Evolutionary conservation across 768 basidiomycete genomes (phyloP).

Genomic region (Suillus plorans): DNA sequence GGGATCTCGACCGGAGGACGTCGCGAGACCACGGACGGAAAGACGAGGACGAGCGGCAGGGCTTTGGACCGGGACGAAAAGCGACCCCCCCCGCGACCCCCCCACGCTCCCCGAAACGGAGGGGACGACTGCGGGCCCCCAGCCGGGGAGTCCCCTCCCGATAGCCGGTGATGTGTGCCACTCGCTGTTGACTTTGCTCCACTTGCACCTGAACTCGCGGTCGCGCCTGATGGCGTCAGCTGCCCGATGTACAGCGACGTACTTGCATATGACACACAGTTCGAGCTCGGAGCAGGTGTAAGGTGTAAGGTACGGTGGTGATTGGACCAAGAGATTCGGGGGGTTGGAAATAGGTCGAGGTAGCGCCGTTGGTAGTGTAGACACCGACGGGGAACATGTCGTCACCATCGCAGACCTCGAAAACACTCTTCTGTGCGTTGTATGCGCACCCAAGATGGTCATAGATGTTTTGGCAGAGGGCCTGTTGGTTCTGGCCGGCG

Average conservation of each 20-base stretch:
- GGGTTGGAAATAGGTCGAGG: slow-evolving; percentile 46
- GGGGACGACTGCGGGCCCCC: too few species aligned
- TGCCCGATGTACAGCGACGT: slow-evolving; percentile 33
- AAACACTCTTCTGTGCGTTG: slow-evolving; percentile 63
- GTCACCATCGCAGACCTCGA: slow-evolving; percentile 66
- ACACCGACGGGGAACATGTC: slow-evolving; percentile 59
- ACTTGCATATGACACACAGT: slow-evolving; percentile 40
- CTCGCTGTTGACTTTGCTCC: neutral
- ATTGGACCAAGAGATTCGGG: slow-evolving; percentile 46
- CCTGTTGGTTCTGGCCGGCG: slow-evolving; percentile 42
- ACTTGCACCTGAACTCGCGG: neutral
- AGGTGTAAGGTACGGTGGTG: slow-evolving; percentile 42
- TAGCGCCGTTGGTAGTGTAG: slow-evolving; percentile 41
- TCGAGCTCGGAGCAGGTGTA: slow-evolving; percentile 41
- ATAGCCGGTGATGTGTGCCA: slow-evolving; percentile 12
- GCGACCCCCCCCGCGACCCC: too few species aligned
- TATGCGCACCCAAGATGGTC: slow-evolving; percentile 75
- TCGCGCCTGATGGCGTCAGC: slow-evolving; percentile 14
- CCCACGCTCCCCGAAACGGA: too few species aligned
- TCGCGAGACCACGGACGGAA: too few species aligned
- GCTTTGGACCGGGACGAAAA: too few species aligned
- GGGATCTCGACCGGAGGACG: too few species aligned
- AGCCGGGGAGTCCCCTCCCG: too few species aligned
- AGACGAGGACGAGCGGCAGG: too few species aligned
- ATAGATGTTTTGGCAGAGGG: slow-evolving; percentile 69